These are phyloP conservation scores for Austropuccinia psidii DNA, from an alignment of 1,284 basidiomycete species.

Conservation along the genomic window DNA sequence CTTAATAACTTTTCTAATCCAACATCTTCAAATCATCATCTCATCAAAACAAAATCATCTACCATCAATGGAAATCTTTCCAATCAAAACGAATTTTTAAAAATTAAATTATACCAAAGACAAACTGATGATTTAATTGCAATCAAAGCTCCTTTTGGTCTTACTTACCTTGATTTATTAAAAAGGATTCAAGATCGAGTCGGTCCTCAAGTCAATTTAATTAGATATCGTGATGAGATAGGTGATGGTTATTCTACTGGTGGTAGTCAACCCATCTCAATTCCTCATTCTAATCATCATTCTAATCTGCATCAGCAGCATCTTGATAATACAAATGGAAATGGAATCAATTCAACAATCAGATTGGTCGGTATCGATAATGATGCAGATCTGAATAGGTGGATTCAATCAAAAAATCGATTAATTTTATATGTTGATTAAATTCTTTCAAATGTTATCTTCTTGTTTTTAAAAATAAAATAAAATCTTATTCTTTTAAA, in stretches of 20 bases:
- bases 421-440: slow-evolving; percentile 70
- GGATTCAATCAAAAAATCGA: slow-evolving; percentile 78
- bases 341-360: slow-evolving; percentile 52
- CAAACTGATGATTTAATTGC: slow-evolving; percentile 90
- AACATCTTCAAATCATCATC: not conserved
- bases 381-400: slow-evolving; percentile 65
- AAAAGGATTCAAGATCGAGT: slow-evolving; percentile 81
- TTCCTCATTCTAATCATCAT: slow-evolving; percentile 11
- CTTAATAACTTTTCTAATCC: too few relatives aligned
- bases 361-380: slow-evolving; percentile 60
- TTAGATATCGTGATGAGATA: slow-evolving; percentile 65
- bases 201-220: slow-evolving; percentile 62
- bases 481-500: too few relatives aligned
- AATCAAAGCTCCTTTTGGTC: slow-evolving; percentile 84
- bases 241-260: slow-evolving; percentile 13
- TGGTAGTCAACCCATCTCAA: not conserved
- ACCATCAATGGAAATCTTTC: slow-evolving; percentile 14
- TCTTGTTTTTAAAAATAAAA: too few relatives aligned
- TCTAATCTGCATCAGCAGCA: slow-evolving; percentile 48
- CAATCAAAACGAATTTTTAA: slow-evolving; percentile 57
- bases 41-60: slow-evolving; percentile 4
- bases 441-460: not conserved
- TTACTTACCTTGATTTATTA: slow-evolving; percentile 74
- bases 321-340: slow-evolving; percentile 38
- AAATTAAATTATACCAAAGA: slow-evolving; percentile 95